phyloP scores from a whole-genome alignment of 2,329 filamentous ascomycete species.

The Colletotrichum endophyticum region DNA sequence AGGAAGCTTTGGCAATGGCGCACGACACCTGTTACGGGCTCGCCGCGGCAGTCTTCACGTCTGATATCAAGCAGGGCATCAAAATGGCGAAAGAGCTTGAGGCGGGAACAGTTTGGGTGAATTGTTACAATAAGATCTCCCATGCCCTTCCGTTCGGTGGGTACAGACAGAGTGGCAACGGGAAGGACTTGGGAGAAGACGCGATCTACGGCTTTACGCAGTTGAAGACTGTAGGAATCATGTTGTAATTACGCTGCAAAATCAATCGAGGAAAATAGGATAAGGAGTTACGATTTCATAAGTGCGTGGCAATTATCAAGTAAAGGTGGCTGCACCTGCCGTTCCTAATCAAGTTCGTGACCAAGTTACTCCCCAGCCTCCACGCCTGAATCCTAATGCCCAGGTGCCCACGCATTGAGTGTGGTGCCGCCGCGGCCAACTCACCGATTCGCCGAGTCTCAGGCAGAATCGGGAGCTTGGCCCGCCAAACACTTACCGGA shows the following conservation, averaged over 20 bases:
- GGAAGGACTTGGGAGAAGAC: not conserved
- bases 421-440: not conserved
- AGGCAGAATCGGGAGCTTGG: not conserved
- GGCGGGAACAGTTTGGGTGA: not conserved
- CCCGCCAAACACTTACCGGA: not conserved
- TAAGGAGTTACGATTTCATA: accelerated
- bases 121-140: not conserved
- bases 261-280: not conserved
- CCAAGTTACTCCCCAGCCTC: not conserved
- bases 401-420: not conserved
- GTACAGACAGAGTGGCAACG: not conserved
- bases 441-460: not conserved
- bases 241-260: not conserved
- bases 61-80: not conserved
- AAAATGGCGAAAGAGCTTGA: not conserved
- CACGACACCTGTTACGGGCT: not conserved
- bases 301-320: not conserved
- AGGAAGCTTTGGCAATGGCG: not conserved
- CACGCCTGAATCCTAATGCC: not conserved
- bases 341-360: not conserved
- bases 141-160: not conserved
- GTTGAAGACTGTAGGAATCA: not conserved
- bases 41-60: not conserved
- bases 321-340: not conserved
- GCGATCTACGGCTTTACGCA: not conserved